These are phyloP conservation scores for Chalciporus sp. DNA, from an alignment of 1,284 basidiomycete species.

Conservation along the genomic window DNA sequence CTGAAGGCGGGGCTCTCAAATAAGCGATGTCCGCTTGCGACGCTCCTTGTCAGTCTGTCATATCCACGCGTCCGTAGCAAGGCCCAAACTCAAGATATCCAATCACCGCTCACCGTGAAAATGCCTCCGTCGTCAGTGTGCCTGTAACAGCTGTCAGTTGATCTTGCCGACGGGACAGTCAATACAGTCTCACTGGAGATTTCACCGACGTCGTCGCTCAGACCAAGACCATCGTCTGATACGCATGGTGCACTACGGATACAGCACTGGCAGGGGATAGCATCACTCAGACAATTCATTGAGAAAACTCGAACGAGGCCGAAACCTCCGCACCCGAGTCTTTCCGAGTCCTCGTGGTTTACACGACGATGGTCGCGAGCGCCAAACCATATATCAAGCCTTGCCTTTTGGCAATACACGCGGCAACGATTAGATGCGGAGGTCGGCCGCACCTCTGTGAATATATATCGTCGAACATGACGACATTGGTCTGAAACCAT, in stretches of 20 bases:
- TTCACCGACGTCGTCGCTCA: background rate
- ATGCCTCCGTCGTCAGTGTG: background rate
- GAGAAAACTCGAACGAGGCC: background rate
- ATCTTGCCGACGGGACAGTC: background rate
- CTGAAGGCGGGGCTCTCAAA: background rate
- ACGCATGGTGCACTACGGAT: no score
- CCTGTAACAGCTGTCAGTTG: background rate
- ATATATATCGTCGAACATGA: no score
- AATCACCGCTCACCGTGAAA: background rate
- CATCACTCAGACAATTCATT: background rate
- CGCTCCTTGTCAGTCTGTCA: background rate
- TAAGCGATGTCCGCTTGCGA: background rate
- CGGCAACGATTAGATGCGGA: background rate
- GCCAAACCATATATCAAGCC: background rate
- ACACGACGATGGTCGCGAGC: background rate
- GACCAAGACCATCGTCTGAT: background rate
- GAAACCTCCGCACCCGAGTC: background rate
- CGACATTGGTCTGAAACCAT: no score
- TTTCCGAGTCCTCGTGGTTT: background rate
- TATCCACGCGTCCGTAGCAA: background rate
- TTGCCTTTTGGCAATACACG: background rate
- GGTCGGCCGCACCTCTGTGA: no score
- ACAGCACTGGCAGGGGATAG: no score
- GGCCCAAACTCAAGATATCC: background rate
- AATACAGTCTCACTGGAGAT: background rate